These are phyloP conservation scores for Drechslerella dactyloides DNA, from an alignment of 2,329 filamentous ascomycete species.

Conservation along the genomic window DNA sequence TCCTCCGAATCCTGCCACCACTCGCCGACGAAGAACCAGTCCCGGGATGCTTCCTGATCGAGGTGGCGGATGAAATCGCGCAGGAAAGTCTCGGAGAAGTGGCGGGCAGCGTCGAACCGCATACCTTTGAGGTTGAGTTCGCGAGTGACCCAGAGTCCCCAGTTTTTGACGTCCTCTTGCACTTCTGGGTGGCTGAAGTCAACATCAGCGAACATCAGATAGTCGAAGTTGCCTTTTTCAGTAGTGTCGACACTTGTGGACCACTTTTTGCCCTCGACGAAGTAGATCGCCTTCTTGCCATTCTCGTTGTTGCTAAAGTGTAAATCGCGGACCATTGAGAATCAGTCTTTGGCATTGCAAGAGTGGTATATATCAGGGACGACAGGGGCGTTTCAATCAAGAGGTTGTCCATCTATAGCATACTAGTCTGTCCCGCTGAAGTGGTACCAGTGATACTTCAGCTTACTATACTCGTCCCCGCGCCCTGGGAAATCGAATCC, in stretches of 20 bases:
- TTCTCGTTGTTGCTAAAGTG: conserved; percentile 55
- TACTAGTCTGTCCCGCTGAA: conserved; percentile 51
- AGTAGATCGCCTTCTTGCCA: conserved; percentile 69
- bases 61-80: conserved; percentile 68
- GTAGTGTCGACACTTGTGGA: conserved; percentile 66
- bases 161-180: conserved; percentile 68
- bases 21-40: conserved; percentile 72
- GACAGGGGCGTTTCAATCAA: no score
- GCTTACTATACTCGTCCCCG: conserved; percentile 65
- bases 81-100: conserved; percentile 72
- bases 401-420: no score
- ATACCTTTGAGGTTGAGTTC: conserved; percentile 70
- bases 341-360: no score
- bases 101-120: conserved; percentile 74
- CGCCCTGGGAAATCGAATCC: conserved; percentile 71
- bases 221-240: conserved; percentile 72
- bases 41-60: conserved; percentile 62
- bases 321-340: no score
- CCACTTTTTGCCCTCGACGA: conserved; percentile 71
- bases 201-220: conserved; percentile 75
- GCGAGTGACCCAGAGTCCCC: conserved; percentile 71
- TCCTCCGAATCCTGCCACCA: conserved; percentile 69
- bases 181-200: conserved; percentile 72
- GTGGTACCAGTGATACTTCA: conserved; percentile 68
- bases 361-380: no score